Base-by-base conservation (phyloP, 2,329 filamentous ascomycete genomes). In the Acrocalymma vagum region DNA sequence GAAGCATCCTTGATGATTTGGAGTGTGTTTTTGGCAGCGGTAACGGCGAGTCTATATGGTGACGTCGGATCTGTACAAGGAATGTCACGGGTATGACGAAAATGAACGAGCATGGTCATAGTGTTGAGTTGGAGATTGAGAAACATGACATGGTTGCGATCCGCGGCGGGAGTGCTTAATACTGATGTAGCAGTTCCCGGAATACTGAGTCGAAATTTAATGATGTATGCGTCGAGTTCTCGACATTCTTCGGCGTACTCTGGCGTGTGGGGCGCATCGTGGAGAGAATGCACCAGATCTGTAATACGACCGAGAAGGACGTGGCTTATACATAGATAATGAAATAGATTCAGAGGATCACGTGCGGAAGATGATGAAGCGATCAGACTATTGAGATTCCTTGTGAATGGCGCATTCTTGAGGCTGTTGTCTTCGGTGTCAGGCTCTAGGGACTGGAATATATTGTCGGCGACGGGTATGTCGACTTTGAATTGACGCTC, bases 401-500 rank as follows among this genome's bases (percentile, higher is more conserved):
- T 42, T 6, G 52, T 54, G 31, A 67, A 66, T 3, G 56, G 37
- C 5, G 39, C 26, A 15, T 57, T 53, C 13, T 33, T 17, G 16
- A 30, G 13, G 9, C 28, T 3, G 14, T 8, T 31, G 13, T 6
- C n/a, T 6, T 35, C 16, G 5, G 29, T 29, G 2, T 49, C 51
- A 3, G 33, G 17, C 9, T 30, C 49, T 43, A 60, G 44, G 7
- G 28, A 22, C 29, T 67, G 60, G 20, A 67, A 65, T 1, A 42
- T 13, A 3, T 40, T 25, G 3, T 67, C 53, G 3, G 51, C 42
- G 5, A 61, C 25, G 4, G 63, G 63, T 6, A 67, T 44, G 16
- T 67, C 52, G n/a, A 67, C 45, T 35, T 57, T 63, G 43, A 66
- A 64, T 11, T 66, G 60, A 7, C 42, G 42, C 18, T 67, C 65